phyloP scores from a whole-genome alignment of 495 filamentous ascomycete species.

The Hyaloscypha hepaticicola region DNA sequence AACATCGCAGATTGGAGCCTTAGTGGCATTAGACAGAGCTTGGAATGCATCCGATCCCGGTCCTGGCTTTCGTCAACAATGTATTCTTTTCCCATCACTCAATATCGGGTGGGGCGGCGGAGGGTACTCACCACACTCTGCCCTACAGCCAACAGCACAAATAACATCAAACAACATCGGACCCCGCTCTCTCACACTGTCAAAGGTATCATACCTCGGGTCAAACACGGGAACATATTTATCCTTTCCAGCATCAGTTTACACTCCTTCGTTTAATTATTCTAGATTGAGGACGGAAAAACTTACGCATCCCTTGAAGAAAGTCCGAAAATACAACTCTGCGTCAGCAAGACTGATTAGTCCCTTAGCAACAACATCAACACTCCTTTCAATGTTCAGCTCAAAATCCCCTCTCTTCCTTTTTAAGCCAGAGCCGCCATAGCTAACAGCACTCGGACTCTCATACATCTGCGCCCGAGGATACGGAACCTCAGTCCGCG shows the following conservation, averaged over 20 bases:
- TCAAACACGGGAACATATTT: constrained; percentile 50
- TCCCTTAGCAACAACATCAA: constrained; percentile 20
- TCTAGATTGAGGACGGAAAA: constrained; percentile 11
- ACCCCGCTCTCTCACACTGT: constrained; percentile 41
- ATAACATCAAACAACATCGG: constrained; percentile 49
- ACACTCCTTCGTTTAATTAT: background rate
- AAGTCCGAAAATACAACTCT: constrained; percentile 31
- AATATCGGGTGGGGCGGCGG: background rate
- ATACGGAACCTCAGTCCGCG: background rate
- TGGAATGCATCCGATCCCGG: constrained; percentile 40
- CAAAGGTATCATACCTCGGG: constrained; percentile 42
- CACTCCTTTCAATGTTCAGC: constrained; percentile 3
- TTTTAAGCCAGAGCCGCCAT: background rate
- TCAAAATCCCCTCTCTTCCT: constrained; percentile 24
- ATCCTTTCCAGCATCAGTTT: constrained; percentile 26
- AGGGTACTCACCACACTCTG: constrained; percentile 36
- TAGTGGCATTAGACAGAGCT: constrained; percentile 42
- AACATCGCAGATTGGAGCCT: constrained; percentile 46
- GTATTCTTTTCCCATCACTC: no score
- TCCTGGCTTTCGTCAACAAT: constrained; percentile 20
- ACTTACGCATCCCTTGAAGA: constrained; percentile 44
- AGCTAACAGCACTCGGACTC: background rate
- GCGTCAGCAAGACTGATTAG: constrained; percentile 22
- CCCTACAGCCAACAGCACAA: constrained; percentile 47
- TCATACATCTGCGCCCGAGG: background rate